A percentile compares a stretch with the other conserved stretches of the same genome.
Conservation (phyloP, 441 rosid species). For the Pelargonium myrrhifolium region DNA sequence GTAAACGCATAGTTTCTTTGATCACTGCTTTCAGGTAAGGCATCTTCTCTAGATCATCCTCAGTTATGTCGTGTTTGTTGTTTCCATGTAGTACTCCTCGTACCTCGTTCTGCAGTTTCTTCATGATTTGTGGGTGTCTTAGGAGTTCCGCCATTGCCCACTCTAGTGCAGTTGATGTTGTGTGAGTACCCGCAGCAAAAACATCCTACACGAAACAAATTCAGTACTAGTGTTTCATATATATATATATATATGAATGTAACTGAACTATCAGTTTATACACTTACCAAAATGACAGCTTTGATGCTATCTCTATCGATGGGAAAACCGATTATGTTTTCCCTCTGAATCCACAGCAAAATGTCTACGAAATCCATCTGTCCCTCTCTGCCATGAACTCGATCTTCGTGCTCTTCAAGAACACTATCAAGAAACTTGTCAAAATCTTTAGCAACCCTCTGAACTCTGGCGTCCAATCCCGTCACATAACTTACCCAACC, state of each 20-base stretch:
- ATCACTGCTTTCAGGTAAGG: slow-evolving; percentile 26
- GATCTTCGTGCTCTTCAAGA: slow-evolving; percentile 15
- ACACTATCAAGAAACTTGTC: slow-evolving; percentile 24
- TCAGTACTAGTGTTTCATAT: too few relatives aligned
- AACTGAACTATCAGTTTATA: too few relatives aligned
- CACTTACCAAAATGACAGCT: slow-evolving; percentile 40
- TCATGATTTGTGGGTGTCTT: background rate
- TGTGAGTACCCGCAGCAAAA: slow-evolving; percentile 17
- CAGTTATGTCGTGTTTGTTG: slow-evolving; percentile 6
- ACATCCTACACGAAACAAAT: slow-evolving; percentile 8
- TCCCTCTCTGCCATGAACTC: too few relatives aligned
- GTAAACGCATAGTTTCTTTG: slow-evolving; percentile 26
- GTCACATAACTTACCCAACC: slow-evolving; percentile 21
- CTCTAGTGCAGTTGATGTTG: slow-evolving; percentile 1
- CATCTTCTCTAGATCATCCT: slow-evolving; percentile 20
- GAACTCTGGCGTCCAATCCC: slow-evolving; percentile 13
- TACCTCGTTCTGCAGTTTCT: slow-evolving; percentile 3
- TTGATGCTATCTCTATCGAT: slow-evolving; percentile 30
- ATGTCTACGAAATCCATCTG: slow-evolving; percentile 28
- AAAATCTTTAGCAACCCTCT: slow-evolving; percentile 18
- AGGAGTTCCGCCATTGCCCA: slow-evolving; percentile 19
- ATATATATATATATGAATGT: too few relatives aligned
- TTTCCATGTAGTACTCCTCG: background rate
- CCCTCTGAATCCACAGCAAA: slow-evolving; percentile 30
- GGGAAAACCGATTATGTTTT: slow-evolving; percentile 17